Conservation (phyloP, 371 early-diverging fungal genomes). For the Mortierella sp. region DNA sequence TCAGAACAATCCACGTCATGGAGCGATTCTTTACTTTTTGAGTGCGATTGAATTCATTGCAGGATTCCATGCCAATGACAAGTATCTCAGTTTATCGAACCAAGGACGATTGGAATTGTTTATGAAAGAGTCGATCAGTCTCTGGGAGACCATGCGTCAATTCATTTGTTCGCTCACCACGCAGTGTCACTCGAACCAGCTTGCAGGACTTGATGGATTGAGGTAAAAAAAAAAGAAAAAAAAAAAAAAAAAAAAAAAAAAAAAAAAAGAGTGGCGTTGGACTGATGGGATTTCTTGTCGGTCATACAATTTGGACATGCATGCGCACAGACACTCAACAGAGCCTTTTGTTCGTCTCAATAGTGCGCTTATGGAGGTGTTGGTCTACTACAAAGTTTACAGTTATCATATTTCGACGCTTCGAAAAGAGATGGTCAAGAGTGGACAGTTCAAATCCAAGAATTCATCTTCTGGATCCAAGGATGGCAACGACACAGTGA, state of each 20-base stretch:
- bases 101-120: conserved; percentile 38
- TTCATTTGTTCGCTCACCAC: conserved; percentile 41
- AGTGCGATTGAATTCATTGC: conserved; percentile 47
- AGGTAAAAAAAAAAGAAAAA: conserved; percentile 21
- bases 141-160: conserved; percentile 51
- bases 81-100: conserved; percentile 32
- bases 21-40: conserved; percentile 46
- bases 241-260: background rate
- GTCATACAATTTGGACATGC: no score
- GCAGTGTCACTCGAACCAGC: conserved; percentile 37
- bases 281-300: no score
- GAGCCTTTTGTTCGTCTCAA: no score
- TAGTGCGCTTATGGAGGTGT: conserved; percentile 41
- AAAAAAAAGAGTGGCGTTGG: background rate
- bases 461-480: background rate
- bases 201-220: conserved; percentile 42
- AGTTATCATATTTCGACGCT: conserved; percentile 22
- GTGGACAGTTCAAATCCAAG: conserved; percentile 34
- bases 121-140: conserved; percentile 37
- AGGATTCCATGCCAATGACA: conserved; percentile 46
- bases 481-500: conserved; percentile 23
- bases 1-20: conserved; percentile 26
- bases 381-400: conserved; percentile 47
- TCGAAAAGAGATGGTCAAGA: conserved; percentile 43
- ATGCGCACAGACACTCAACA: no score